These are phyloP conservation scores for Candida sithepensis DNA, from an alignment of 805 yeast species.

Conservation along the genomic window DNA sequence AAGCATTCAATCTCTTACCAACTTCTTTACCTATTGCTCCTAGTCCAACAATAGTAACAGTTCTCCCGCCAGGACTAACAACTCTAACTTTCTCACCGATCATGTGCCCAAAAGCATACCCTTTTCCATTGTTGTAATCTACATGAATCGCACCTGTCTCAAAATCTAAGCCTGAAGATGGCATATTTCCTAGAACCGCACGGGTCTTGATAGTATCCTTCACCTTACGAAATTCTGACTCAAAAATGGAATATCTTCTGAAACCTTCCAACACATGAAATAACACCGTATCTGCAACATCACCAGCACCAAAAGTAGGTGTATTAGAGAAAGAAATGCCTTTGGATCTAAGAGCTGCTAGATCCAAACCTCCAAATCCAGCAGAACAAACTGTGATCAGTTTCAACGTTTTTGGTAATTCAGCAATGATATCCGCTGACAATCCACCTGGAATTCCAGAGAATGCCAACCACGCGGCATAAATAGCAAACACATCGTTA, in stretches of 20 bases:
- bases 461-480: constrained; percentile 52
- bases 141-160: constrained; percentile 28
- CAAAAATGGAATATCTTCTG: constrained; percentile 51
- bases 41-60: constrained; percentile 66
- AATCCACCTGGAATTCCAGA: constrained; percentile 40
- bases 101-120: constrained; percentile 39
- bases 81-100: constrained; percentile 42
- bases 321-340: constrained; percentile 59
- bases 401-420: constrained; percentile 41
- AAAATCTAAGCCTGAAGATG: constrained; percentile 22
- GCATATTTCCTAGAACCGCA: constrained; percentile 30
- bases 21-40: constrained; percentile 71
- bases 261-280: constrained; percentile 55
- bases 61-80: constrained; percentile 53
- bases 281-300: constrained; percentile 72
- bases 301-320: constrained; percentile 54
- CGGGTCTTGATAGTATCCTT: constrained; percentile 47
- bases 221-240: constrained; percentile 35
- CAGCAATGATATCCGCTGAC: constrained; percentile 36
- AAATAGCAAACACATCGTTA: constrained; percentile 42
- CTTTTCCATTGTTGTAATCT: constrained; percentile 11
- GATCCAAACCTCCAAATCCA: constrained; percentile 45
- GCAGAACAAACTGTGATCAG: constrained; percentile 54
- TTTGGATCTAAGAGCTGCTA: constrained; percentile 28
- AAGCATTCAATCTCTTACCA: constrained; percentile 49